Evolutionary conservation across 768 basidiomycete species (phyloP), one percentile per base, ranked within the genome.

Genomic region (Heimioporus sp.): DNA sequence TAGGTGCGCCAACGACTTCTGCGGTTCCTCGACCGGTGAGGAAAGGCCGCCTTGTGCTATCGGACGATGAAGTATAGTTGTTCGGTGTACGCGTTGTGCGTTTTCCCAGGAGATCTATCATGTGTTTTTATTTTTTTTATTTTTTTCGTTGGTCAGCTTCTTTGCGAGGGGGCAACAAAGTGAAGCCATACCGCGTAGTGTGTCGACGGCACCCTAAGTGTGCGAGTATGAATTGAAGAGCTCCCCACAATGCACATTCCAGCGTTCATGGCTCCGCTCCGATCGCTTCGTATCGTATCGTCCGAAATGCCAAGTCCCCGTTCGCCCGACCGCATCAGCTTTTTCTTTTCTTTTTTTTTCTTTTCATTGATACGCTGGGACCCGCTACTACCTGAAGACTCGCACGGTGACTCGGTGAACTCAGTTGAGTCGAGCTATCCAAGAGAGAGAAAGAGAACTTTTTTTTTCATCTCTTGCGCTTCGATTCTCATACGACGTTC

Each of bases 61-160:
- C 73, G 34, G 74, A 75, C 47, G 73, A 76, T n/a, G 73, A 71
- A 31, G 19, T 46, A 49, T 67, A 65, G 57, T 7, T 57, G 48
- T 52, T 17, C 32, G 24, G 47, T 64, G 42, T 52, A 53, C 40
- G 41, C 4, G 48, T 52, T 30, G 50, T 48, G 46, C 38, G 45
- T 55, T 51, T 52, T 38, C 21, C 6, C 40, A 42, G 43, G 42
- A 42, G 46, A 56, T 50, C 37, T 53, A 8, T 17, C 4, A 43
- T 46, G n/a, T 45, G 20, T 50, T 36, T 28, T 37, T 40, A 31
- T 32, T 36, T 30, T 31, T 47, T 34, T 44, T 24, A 24, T 28
- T 28, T 28, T 28, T n/a, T 39, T 44, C 12, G 9, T 35, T 48
- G 30, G 44, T 32, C 49, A 2, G 43, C 36, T 51, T 53, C 24